These are phyloP conservation scores for Umbelopsis sp. DNA, from an alignment of 192 early-diverging fungal species.

Conservation along the genomic window DNA sequence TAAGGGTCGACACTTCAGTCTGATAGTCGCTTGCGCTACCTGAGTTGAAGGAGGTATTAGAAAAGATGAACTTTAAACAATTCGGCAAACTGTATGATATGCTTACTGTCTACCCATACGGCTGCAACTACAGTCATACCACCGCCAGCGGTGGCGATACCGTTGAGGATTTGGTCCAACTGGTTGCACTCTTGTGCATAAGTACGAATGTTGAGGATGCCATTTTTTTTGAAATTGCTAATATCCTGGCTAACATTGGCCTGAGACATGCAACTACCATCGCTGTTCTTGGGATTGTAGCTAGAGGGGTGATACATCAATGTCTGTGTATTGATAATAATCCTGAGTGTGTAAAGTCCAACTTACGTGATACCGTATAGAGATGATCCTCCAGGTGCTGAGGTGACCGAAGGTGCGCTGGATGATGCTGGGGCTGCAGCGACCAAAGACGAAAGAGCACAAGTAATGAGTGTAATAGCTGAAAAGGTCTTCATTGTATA, in stretches of 20 bases:
- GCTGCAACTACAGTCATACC: slow-evolving; percentile 35
- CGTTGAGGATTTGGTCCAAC: slow-evolving; percentile 25
- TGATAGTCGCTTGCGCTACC: slow-evolving; percentile 3
- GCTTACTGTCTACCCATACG: slow-evolving; percentile 36
- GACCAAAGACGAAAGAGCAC: slow-evolving; percentile 2
- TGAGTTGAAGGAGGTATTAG: not conserved
- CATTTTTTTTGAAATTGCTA: slow-evolving; percentile 25
- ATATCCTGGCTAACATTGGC: slow-evolving; percentile 1
- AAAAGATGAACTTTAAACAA: not conserved
- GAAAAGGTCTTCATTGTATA: slow-evolving; percentile 3
- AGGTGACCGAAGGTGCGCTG: slow-evolving; percentile 11
- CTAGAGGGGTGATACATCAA: not conserved
- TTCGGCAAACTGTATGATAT: not conserved
- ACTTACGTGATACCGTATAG: slow-evolving; percentile 27
- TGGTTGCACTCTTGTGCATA: slow-evolving; percentile 42
- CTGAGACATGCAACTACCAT: slow-evolving; percentile 26
- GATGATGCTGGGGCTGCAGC: slow-evolving; percentile 14
- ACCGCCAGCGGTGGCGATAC: slow-evolving; percentile 21
- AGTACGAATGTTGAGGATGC: slow-evolving; percentile 35
- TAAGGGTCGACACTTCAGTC: slow-evolving; percentile 28
- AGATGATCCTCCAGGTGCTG: not conserved
- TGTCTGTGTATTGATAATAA: not conserved
- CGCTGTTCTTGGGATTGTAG: slow-evolving; percentile 28
- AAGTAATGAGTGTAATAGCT: slow-evolving; percentile 18
- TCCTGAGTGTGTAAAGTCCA: not conserved